A percentile compares a stretch with the other conserved stretches of the same genome.
Conservation (phyloP, 495 filamentous ascomycete species). For the Aspergillus heteromorphus region DNA sequence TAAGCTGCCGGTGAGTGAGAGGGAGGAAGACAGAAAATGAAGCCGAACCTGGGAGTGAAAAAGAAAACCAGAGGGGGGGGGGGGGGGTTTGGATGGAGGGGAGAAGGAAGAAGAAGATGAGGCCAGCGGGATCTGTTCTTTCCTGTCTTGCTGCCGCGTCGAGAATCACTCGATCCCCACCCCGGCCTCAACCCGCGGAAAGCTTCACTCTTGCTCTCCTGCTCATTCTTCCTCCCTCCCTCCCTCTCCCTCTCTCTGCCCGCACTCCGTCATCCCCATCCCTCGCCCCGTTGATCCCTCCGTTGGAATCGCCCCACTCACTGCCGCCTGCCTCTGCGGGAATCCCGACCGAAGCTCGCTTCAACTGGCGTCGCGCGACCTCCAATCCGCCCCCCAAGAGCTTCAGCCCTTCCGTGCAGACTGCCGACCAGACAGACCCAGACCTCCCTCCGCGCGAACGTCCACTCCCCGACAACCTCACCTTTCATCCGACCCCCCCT, state of each 20-base stretch:
- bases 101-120: too few species aligned
- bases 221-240: slow-evolving; percentile 1
- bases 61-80: too few species aligned
- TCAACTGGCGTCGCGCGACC: slow-evolving; percentile 10
- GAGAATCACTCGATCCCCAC: not conserved
- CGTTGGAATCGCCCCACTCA: slow-evolving; percentile 3
- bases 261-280: not conserved
- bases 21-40: too few species aligned
- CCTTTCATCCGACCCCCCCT: not conserved
- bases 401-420: not conserved
- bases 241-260: not conserved
- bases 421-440: too few species aligned
- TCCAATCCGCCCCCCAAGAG: slow-evolving; percentile 2
- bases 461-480: not conserved
- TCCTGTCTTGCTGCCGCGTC: too few species aligned
- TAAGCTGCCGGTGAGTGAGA: too few species aligned
- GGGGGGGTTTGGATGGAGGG: not conserved
- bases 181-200: not conserved
- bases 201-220: slow-evolving; percentile 5
- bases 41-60: too few species aligned
- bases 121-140: too few species aligned
- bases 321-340: slow-evolving; percentile 5
- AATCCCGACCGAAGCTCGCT: slow-evolving; percentile 8
- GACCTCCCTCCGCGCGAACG: not conserved
- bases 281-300: not conserved